Evolutionary conservation across 2,329 filamentous ascomycete genomes (phyloP).

Genomic region (Paraphoma chrysanthemicola): DNA sequence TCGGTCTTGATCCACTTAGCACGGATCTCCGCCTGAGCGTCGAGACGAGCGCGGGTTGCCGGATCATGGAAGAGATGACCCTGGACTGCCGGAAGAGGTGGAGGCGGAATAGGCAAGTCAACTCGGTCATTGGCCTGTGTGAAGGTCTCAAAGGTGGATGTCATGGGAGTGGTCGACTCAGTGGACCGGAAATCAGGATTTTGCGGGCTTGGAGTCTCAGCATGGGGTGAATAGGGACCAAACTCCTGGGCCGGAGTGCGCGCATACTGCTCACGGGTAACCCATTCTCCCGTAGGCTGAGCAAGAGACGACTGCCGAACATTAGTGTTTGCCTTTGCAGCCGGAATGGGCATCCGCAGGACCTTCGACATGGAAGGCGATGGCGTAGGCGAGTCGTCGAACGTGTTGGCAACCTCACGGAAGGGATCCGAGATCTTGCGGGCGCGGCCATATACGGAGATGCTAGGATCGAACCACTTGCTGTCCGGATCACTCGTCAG

Average conservation of each 20-base stretch:
- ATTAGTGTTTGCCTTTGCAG: neutral
- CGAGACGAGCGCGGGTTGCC: slow-evolving; percentile 4
- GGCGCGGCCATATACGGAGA: neutral
- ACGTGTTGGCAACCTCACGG: neutral
- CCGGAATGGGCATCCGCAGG: neutral
- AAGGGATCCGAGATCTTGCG: slow-evolving; percentile 15
- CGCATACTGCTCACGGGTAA: neutral
- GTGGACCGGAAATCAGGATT: neutral
- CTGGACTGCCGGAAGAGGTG: slow-evolving; percentile 1
- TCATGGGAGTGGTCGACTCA: neutral
- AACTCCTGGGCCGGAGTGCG: neutral
- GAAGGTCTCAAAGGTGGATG: neutral
- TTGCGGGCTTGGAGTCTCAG: neutral
- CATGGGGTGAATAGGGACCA: neutral
- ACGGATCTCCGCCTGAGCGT: slow-evolving; percentile 12
- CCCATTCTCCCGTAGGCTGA: neutral
- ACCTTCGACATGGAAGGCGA: neutral
- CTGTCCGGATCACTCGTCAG: neutral
- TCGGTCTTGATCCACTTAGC: slow-evolving; percentile 21
- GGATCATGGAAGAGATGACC: neutral
- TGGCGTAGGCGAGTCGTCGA: neutral
- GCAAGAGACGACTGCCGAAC: neutral
- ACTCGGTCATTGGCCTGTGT: neutral
- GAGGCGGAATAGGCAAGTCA: slow-evolving; percentile 8
- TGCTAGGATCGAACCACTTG: neutral